Base-by-base conservation (phyloP, 768 basidiomycete genomes). In the Boletellus ananas region DNA sequence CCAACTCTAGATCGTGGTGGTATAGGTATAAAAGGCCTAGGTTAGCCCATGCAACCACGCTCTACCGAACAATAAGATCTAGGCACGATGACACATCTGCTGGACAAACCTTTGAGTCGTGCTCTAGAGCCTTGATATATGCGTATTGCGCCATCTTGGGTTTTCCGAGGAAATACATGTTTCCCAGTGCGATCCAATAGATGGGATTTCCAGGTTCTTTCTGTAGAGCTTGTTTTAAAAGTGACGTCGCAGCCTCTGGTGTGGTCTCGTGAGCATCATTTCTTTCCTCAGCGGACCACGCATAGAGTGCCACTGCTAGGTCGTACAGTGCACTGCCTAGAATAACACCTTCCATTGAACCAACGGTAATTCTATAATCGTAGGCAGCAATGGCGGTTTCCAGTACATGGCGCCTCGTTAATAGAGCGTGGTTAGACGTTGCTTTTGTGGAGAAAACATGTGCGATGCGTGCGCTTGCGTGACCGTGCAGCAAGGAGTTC, bases 61-160 rank as follows among this genome's bases (percentile, higher is more conserved):
- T 85, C 88, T 92, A 57, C 27, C 5, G 16, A 50, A 43, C 25
- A 18, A 58, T 34, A 51, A 17, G 6, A 25, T 17, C 23, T 44
- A 6, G 16, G 6, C 11, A 18, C 10, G 23, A 41, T 21, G 17
- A 6, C 12, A n/a, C 34, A 44, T 34, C 25, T 16, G n/a, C 21
- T 16, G 25, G 34, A 67, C 72, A 41, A 54, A 89, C 91, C 76
- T 95, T 95, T 0, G 80, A 68, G 63, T 97, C 85, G 34, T 90
- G 73, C 58, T 97, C 94, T 40, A 98, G 68, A 5, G 94, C 87
- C 50, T 81, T 87, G 62, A 97, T 83, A 59, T 91, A 96, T 4
- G 91, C 88, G 70, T 98, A 93, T 67, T 99, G 95, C 3, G 91
- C 85, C 1, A 81, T 74, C 58, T 83, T 86, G 0, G 87, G 78